phyloP scores from a whole-genome alignment of 2,329 filamentous ascomycete species.

The Alternaria triticina region DNA sequence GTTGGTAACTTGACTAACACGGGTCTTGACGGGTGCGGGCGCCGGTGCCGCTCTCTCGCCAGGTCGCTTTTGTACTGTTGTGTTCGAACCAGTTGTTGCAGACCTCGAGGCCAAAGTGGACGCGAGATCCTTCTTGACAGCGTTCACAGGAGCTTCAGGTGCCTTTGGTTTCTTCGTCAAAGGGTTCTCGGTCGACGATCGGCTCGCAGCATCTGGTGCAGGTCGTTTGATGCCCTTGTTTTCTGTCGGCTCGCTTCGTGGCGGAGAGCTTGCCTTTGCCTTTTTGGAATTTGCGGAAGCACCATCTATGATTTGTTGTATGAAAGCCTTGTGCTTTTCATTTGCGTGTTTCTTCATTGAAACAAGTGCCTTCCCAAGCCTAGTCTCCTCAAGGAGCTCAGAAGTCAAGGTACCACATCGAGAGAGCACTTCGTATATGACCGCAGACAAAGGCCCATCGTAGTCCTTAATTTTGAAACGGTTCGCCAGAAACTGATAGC shows the following conservation, averaged over 20 bases:
- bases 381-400: constrained; percentile 66
- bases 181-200: constrained; percentile 25
- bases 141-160: constrained; percentile 20
- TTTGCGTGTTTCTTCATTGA: constrained; percentile 70
- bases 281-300: constrained; percentile 52
- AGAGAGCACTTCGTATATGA: constrained; percentile 63
- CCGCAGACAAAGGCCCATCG: constrained; percentile 50
- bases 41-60: constrained; percentile 36
- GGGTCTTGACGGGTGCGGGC: constrained; percentile 36
- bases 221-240: constrained; percentile 42
- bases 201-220: constrained; percentile 25
- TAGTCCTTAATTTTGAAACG: constrained; percentile 54
- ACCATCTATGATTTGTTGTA: constrained; percentile 61
- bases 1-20: constrained; percentile 48
- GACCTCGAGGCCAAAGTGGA: constrained; percentile 13
- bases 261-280: constrained; percentile 39
- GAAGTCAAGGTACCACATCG: constrained; percentile 67
- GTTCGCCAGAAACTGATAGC: constrained; percentile 58
- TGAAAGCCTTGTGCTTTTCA: constrained; percentile 66
- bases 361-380: constrained; percentile 69
- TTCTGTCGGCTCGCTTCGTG: constrained; percentile 29
- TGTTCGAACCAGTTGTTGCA: constrained; percentile 11
- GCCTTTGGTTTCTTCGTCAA: constrained; percentile 40
- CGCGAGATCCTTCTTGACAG: constrained; percentile 26
- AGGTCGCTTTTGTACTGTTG: constrained; percentile 33